Conservation (phyloP, 2,329 filamentous ascomycete species). For the Aspergillus pseudoterreus region DNA sequence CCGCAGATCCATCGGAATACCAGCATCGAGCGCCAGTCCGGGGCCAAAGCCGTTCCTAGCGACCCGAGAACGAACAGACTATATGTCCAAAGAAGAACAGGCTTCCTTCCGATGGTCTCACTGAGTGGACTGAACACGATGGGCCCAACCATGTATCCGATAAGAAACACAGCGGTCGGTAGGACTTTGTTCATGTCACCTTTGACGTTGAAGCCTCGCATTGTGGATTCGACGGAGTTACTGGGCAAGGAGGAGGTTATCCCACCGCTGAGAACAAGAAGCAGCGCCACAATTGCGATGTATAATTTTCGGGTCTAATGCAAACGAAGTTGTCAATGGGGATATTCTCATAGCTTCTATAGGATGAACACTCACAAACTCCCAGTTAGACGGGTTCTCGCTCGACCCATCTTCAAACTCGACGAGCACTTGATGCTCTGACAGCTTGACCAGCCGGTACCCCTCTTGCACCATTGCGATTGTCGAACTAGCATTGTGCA, state of each 20-base stretch:
- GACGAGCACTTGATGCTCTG: constrained; percentile 21
- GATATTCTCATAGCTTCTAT: constrained; percentile 22
- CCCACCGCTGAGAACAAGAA: constrained; percentile 36
- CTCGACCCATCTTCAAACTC: constrained; percentile 23
- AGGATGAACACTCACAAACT: constrained; percentile 18
- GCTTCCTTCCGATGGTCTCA: constrained; percentile 39
- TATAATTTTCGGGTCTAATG: constrained; percentile 23
- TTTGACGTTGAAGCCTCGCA: constrained; percentile 28
- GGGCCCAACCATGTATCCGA: constrained; percentile 40
- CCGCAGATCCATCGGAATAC: constrained; percentile 44
- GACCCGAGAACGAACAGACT: constrained; percentile 38
- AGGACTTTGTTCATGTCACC: constrained; percentile 28
- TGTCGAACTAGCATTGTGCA: neutral
- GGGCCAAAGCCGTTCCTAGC: constrained; percentile 41
- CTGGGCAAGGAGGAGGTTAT: constrained; percentile 37
- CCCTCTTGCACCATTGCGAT: constrained; percentile 5
- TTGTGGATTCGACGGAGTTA: constrained; percentile 36
- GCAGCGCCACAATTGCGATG: constrained; percentile 21
- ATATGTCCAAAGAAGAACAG: constrained; percentile 50
- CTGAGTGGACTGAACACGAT: constrained; percentile 41
- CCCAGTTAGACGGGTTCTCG: constrained; percentile 25
- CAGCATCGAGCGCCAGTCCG: constrained; percentile 38
- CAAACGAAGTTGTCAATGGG: constrained; percentile 7
- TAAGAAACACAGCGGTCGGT: constrained; percentile 35
- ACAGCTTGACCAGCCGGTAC: constrained; percentile 19